These are phyloP conservation scores for Metschnikowia borealis DNA, from an alignment of 805 yeast genomes.

Conservation along the genomic window DNA sequence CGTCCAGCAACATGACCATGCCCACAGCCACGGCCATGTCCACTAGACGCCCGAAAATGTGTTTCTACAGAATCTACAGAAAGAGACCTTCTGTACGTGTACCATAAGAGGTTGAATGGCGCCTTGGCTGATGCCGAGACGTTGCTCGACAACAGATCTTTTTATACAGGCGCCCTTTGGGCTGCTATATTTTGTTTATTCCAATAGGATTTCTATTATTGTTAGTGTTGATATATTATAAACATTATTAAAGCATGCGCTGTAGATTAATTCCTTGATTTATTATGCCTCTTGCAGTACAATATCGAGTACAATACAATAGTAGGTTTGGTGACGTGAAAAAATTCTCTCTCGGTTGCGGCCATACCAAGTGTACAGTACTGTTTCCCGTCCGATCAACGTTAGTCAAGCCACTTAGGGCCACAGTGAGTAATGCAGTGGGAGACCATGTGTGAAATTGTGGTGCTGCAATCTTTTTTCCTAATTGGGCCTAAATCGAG, in stretches of 20 bases:
- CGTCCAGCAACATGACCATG: conserved; percentile 40
- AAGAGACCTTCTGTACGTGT: conserved; percentile 8
- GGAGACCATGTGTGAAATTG: too few relatives aligned
- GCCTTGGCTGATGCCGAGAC: not conserved
- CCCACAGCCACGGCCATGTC: conserved; percentile 26
- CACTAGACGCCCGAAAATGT: conserved; percentile 10
- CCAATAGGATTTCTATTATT: conserved; percentile 3
- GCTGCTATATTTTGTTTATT: conserved; percentile 6
- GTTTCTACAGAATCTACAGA: conserved; percentile 2
- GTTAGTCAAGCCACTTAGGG: too few relatives aligned
- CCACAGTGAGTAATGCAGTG: too few relatives aligned
- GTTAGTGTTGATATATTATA: conserved; percentile 5
- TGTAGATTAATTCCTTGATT: not conserved
- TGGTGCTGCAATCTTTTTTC: too few relatives aligned
- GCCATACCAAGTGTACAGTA: too few relatives aligned
- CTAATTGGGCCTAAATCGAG: too few relatives aligned
- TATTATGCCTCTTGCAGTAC: too few relatives aligned
- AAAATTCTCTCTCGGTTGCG: too few relatives aligned
- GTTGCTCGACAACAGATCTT: not conserved
- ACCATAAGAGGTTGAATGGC: conserved; percentile 7
- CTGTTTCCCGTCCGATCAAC: too few relatives aligned
- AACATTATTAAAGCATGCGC: not conserved
- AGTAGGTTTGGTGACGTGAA: too few relatives aligned
- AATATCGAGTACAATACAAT: too few relatives aligned
- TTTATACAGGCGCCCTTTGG: not conserved